Evolutionary conservation across 23 red algal species (phyloP), one percentile per base, ranked within the genome.

Genomic region (Agarophyton chilense): DNA sequence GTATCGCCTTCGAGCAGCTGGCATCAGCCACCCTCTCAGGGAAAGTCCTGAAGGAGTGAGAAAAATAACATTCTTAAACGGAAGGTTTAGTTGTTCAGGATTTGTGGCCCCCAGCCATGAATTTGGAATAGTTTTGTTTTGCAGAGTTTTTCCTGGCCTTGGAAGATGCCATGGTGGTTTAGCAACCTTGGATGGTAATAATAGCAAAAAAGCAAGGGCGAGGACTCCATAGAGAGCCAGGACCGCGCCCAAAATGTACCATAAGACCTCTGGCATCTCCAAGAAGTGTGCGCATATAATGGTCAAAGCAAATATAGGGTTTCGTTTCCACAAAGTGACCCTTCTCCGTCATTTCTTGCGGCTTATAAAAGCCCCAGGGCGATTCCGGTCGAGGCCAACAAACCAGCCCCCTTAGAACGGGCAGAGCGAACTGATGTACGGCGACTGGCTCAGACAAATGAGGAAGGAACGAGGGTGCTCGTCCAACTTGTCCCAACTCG

Each of bases 121-220:
- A 29, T 9, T n/a, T 29, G 71, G 71, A 33, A 76, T 76, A 35
- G 0, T 50, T 19, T 76, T 49, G 43, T 32, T 24, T 40, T 49
- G 50, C 33, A 52, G 71, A 14, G 41, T 22, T 18, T 76, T 76
- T 53, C 71, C 71, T 14, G 71, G 71, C 29, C 50, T 50, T 49
- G 71, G 71, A 33, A 53, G 50, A 76, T 76, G 71, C 71, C 71
- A 76, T 31, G 71, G 71, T 21, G 71, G 71, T 16, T 76, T 76
- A 5, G 71, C 71, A 7, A 76, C 60, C 22, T 38, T 38, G 31
- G 31, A 8, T 65, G 60, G 60, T 17, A 65, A 36, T 9, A 65
- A 16, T 65, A 65, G 33, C 10, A 65, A 29, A 1, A 65, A 18
- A 12, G 31, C 29, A 4, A 65, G 1, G 16, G 60, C 60, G 25